Evolutionary conservation across 495 filamentous ascomycete species (phyloP), one percentile per base, ranked within the genome.

Genomic region (Cryomyces antarcticus): DNA sequence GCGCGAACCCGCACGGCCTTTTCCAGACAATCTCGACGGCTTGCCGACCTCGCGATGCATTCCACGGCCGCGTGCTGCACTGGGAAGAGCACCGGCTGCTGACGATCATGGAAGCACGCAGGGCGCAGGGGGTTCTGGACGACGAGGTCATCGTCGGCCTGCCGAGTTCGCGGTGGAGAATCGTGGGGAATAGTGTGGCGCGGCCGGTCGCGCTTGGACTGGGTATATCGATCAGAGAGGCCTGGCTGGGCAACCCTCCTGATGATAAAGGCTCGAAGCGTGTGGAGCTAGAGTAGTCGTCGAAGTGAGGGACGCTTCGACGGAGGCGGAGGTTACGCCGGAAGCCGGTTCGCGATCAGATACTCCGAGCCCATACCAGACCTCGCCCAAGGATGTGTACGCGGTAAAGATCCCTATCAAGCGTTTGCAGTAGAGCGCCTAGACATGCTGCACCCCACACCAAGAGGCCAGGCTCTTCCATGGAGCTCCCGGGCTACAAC

Each of bases 141-240:
- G 41, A 77, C 11, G 80, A 84, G 35, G 67, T 85, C 0, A 46
- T 87, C 1, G 46, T 84, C 7, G 81, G 78, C 0, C 43, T 39
- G 5, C 49, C 63, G 1, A 31, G 41, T 0, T 56, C 71, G 9
- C 70, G 75, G 48, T 74, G 69, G 60, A 71, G 66, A 43, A 67
- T 80, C 33, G 60, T 82, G 10, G 81, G 80, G 0, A 86, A 87
- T 52, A 74, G 71, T 40, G 81, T 86, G 3, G 68, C 73, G n/a
- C 67, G 78, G 24, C 62, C 63, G 5, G 69, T 80, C 12, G 65
- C 78, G 5, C 43, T 80, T 24, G 75, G 71, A 11, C 52, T 80
- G 35, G 79, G 79, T 1, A 46, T 81, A 5, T 51, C 64, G 31
- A 57, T 84, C 4, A 58, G 78, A 13, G 66, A 75, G 45, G 75